phyloP scores from a whole-genome alignment of 2,329 filamentous ascomycete genomes.

The Balansia obtecta region DNA sequence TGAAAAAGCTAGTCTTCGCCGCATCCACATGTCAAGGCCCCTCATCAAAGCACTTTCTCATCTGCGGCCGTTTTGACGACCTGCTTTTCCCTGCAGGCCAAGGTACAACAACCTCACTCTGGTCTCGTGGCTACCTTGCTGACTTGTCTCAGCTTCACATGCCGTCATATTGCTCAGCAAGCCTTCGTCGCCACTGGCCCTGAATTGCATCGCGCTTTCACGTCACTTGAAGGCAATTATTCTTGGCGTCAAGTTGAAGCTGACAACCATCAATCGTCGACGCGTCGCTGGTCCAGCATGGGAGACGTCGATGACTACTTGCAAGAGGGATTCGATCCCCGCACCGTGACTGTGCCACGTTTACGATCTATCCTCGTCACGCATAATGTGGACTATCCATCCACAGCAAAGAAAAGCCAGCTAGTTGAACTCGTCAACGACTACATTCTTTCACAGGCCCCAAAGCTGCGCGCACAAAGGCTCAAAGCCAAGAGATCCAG shows the following conservation, averaged over 20 bases:
- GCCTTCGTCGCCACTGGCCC: not conserved
- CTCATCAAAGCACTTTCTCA: not conserved
- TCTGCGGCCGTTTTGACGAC: slow-evolving; percentile 6
- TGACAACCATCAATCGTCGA: slow-evolving; percentile 3
- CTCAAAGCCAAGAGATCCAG: slow-evolving; percentile 76
- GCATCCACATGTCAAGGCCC: not conserved
- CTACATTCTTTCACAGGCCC: slow-evolving; percentile 65
- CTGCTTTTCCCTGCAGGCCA: slow-evolving; percentile 2
- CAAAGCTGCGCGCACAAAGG: slow-evolving; percentile 61
- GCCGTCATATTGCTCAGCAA: not conserved
- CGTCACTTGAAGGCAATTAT: not conserved
- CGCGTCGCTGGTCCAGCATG: slow-evolving; percentile 26
- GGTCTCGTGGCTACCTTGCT: slow-evolving; percentile 2
- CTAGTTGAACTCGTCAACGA: slow-evolving; percentile 75
- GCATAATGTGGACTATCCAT: slow-evolving; percentile 75
- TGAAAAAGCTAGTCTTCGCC: not conserved
- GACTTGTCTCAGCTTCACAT: slow-evolving; percentile 5
- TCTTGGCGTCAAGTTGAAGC: not conserved
- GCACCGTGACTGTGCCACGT: slow-evolving; percentile 71
- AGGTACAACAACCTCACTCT: not conserved
- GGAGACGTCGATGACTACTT: slow-evolving; percentile 71
- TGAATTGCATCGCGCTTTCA: not conserved
- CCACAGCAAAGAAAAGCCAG: slow-evolving; percentile 82
- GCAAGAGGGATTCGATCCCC: slow-evolving; percentile 73
- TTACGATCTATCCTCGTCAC: slow-evolving; percentile 84